Base-by-base conservation (phyloP, 176 grass and related monocot species). In the Zea luxurians region DNA sequence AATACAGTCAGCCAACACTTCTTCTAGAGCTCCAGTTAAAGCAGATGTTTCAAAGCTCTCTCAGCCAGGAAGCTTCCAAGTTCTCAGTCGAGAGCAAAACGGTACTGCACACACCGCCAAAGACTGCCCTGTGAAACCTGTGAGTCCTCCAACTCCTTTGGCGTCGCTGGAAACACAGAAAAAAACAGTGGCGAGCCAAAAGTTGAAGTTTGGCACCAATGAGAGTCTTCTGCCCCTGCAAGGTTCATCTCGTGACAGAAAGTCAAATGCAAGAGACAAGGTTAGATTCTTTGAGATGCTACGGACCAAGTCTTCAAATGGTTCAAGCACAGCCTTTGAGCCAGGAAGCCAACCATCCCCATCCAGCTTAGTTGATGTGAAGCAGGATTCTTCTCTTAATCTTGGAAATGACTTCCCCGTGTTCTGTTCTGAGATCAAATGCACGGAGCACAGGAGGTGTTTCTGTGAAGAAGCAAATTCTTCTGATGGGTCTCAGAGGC, bases 51-150 rank as follows among this genome's bases (percentile, higher is more conserved):
- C 82, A 79, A 93, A 90, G 74, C 44, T 75, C 47, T 79, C 69
- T 83, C 84, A 80, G 44, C 73, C 70, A 69, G 87, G 82, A 79
- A 90, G 70, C 54, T 71, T 87, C 75, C 85, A 90, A 93, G 79
- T 93, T 38, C 91, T 93, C 58, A 87, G 73, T 67, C 63, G 81
- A 77, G 87, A 93, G 61, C 85, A 87, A 77, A 93, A 85, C 10
- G 65, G 78, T 65, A 13, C 48, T 69, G 57, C 75, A 21, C 78
- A 78, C 61, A 85, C 37, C 11, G 7, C 45, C 42, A 89, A 87
- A 85, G 78, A 90, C 8, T 83, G 66, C 68, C 35, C 37, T n/a
- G 58, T n/a, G 17, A 87, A 69, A 74, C 62, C 74, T 76, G 21
- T 85, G 53, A 84, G 81, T 43, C 71, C 83, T 43, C 55, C 83